Conservation (phyloP, 805 yeast genomes). For the Tetrapisispora nanseiensis region DNA sequence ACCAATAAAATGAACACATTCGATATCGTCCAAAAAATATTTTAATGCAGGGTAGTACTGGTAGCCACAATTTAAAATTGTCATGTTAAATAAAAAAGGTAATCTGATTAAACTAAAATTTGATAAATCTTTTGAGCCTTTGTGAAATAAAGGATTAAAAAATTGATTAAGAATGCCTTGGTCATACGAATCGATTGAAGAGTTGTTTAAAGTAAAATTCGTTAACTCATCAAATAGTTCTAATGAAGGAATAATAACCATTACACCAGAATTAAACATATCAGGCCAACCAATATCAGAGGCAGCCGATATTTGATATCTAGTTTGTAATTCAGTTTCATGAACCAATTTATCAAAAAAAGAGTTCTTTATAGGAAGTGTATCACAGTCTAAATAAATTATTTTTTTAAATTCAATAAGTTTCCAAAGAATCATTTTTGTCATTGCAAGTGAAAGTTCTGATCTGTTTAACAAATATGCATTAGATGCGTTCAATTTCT, state of each 20-base stretch:
- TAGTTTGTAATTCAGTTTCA: conserved; percentile 15
- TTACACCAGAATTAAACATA: conserved; percentile 72
- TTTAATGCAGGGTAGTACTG: conserved; percentile 63
- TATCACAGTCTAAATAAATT: conserved; percentile 57
- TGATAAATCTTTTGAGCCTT: neutral
- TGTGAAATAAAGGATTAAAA: conserved; percentile 33
- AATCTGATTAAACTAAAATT: conserved; percentile 48
- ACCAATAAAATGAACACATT: conserved; percentile 60
- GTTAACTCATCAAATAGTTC: conserved; percentile 35
- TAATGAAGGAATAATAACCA: conserved; percentile 46
- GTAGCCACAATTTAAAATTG: conserved; percentile 53
- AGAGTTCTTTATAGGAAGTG: conserved; percentile 35
- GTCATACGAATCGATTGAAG: conserved; percentile 79
- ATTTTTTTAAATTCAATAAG: conserved; percentile 36
- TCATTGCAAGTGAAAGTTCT: conserved; percentile 41
- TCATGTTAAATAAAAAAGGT: conserved; percentile 80
- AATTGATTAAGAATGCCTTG: conserved; percentile 81
- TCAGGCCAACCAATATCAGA: conserved; percentile 93
- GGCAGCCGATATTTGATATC: conserved; percentile 37
- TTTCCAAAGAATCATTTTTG: conserved; percentile 43
- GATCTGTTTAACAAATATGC: conserved; percentile 37
- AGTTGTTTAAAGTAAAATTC: conserved; percentile 17
- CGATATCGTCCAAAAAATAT: conserved; percentile 38
- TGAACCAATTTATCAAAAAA: conserved; percentile 17
- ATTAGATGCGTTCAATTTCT: conserved; percentile 18